phyloP scores from a whole-genome alignment of 1,139 yeast genomes.

The Hyphopichia khmerensis region DNA sequence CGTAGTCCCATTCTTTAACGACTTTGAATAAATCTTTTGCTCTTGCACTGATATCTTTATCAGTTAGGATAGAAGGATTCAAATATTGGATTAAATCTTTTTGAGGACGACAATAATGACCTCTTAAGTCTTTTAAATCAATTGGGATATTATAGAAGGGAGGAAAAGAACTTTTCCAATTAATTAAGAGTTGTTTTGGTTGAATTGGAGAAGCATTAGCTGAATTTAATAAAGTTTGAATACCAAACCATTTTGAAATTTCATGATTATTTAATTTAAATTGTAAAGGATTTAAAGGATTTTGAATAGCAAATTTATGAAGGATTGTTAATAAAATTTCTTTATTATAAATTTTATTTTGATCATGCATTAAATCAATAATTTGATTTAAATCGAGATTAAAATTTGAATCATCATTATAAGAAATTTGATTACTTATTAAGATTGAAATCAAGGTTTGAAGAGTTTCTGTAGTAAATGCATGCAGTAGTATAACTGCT shows the following conservation, averaged over 20 bases:
- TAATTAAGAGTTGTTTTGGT: conserved; percentile 50
- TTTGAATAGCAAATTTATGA: conserved; percentile 38
- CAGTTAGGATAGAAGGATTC: conserved; percentile 46
- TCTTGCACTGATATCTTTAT: conserved; percentile 48
- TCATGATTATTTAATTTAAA: conserved; percentile 37
- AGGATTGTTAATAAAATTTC: conserved; percentile 48
- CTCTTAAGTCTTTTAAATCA: conserved; percentile 51
- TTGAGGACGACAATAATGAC: conserved; percentile 51
- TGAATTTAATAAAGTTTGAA: conserved; percentile 37
- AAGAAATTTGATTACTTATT: conserved; percentile 42
- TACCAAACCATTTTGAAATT: conserved; percentile 62
- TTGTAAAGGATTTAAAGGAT: background rate
- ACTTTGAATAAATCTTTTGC: conserved; percentile 61
- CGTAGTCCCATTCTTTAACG: conserved; percentile 66
- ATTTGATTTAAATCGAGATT: conserved; percentile 21
- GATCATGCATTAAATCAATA: conserved; percentile 15
- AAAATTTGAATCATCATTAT: conserved; percentile 7
- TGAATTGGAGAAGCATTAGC: background rate
- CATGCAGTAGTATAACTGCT: conserved; percentile 26
- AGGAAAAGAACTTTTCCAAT: conserved; percentile 69
- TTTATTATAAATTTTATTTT: conserved; percentile 14
- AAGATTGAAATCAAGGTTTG: conserved; percentile 50
- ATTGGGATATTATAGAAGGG: conserved; percentile 59
- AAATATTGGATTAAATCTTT: conserved; percentile 51
- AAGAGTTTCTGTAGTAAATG: conserved; percentile 27